A percentile compares a stretch with the other conserved stretches of the same genome.
phyloP scores from a whole-genome alignment of 2,329 filamentous ascomycete species.

The Fusarium continuum region DNA sequence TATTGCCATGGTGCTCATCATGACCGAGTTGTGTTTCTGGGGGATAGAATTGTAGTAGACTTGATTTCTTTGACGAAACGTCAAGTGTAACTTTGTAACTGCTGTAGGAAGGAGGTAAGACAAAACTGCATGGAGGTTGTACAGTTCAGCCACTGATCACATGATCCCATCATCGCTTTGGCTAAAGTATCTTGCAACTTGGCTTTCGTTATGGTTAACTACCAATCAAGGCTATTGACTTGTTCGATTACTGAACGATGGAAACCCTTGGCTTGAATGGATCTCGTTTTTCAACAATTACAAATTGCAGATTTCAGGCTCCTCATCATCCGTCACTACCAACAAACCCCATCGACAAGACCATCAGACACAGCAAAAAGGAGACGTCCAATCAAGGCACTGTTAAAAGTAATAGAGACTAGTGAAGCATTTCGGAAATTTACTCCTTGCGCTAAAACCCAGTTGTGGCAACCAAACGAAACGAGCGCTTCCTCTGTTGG shows the following conservation, averaged over 20 bases:
- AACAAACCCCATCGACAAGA: background rate
- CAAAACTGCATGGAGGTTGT: background rate
- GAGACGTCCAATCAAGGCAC: constrained; percentile 2
- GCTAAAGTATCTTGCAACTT: background rate
- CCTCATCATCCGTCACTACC: background rate
- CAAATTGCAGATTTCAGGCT: background rate
- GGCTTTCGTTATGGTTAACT: constrained; percentile 7
- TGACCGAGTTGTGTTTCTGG: too few species aligned
- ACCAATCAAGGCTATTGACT: background rate
- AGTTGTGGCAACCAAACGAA: constrained; percentile 25
- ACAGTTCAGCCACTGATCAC: constrained; percentile 1
- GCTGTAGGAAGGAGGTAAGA: background rate
- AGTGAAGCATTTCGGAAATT: constrained; percentile 7
- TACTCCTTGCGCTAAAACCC: constrained; percentile 31
- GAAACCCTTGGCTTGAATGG: background rate
- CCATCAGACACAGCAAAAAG: background rate
- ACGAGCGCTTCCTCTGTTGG: constrained; percentile 27
- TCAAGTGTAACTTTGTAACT: too few species aligned
- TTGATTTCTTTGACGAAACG: too few species aligned
- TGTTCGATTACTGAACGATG: background rate
- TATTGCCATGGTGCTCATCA: background rate
- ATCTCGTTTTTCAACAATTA: background rate
- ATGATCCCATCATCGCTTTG: too few species aligned
- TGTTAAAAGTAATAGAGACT: background rate
- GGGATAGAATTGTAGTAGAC: too few species aligned